phyloP scores from a whole-genome alignment of 106 monocot species.

The Amphibolis antarctica region DNA sequence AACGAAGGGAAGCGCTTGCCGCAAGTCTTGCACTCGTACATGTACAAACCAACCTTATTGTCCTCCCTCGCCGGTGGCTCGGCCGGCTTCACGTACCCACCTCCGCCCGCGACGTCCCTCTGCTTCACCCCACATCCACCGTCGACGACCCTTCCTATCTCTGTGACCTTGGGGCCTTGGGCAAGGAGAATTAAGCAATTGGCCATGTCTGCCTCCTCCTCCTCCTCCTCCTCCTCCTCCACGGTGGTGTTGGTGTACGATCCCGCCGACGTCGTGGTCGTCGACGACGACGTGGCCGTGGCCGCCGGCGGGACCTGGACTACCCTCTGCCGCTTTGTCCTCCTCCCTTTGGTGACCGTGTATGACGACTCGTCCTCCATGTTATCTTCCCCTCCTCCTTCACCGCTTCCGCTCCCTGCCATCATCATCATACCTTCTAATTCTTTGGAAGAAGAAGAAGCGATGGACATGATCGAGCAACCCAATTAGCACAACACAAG shows the following conservation, averaged over 20 bases:
- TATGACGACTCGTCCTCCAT: background rate
- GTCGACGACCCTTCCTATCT: background rate
- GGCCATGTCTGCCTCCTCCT: no score
- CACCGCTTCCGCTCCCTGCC: background rate
- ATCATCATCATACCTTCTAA: background rate
- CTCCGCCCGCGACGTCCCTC: conserved; percentile 23
- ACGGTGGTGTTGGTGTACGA: background rate
- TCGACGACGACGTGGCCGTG: conserved; percentile 1
- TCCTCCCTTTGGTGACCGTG: conserved; percentile 36
- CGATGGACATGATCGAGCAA: background rate
- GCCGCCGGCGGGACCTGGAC: background rate
- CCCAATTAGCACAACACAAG: background rate
- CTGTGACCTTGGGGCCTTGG: background rate
- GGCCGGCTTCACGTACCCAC: conserved; percentile 19
- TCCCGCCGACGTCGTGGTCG: conserved; percentile 12
- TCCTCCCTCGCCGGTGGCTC: conserved; percentile 14
- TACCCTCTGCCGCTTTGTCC: conserved; percentile 29
- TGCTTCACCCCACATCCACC: no score
- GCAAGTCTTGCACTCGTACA: conserved; percentile 66
- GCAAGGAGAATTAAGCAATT: conserved; percentile 20
- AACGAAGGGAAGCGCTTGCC: conserved; percentile 58
- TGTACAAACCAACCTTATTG: conserved; percentile 18
- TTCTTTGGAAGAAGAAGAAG: conserved; percentile 2
- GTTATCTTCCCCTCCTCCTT: background rate
- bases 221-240: conserved; percentile 23